Percentiles rank a stretch among this genome's conserved stretches.
phyloP scores from a whole-genome alignment of 78 protist genomes.

The Dictyostelium citrinum region DNA sequence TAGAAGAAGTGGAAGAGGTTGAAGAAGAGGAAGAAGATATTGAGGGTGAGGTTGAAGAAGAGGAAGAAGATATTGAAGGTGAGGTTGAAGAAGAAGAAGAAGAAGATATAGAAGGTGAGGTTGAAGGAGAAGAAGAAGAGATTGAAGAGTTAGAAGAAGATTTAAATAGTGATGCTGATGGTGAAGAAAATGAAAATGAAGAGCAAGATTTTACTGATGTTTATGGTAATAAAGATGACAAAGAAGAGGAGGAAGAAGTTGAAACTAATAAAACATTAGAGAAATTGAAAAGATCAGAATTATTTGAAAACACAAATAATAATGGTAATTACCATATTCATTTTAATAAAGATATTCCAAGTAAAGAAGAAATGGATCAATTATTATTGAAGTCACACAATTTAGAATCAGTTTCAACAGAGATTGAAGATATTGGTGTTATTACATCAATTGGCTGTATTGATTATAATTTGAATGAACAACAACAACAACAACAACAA shows the following conservation, averaged over 20 bases:
- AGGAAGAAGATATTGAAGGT: background rate
- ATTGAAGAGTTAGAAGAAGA: background rate
- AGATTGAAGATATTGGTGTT: slow-evolving; percentile 37
- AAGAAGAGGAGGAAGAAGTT: background rate
- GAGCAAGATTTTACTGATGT: slow-evolving; percentile 24
- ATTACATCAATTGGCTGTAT: slow-evolving; percentile 28
- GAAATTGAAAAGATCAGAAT: background rate
- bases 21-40: background rate
- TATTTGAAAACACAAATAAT: background rate
- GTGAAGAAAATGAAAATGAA: background rate
- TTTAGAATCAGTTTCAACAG: slow-evolving; percentile 14
- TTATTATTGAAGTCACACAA: background rate
- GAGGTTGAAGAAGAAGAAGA: slow-evolving; percentile 6
- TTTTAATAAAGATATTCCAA: slow-evolving; percentile 30
- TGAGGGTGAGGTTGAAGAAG: background rate
- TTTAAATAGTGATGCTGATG: background rate
- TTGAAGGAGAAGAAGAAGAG: background rate
- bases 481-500: background rate
- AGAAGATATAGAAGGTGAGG: background rate
- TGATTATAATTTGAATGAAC: background rate
- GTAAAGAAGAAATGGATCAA: background rate
- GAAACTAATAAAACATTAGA: background rate
- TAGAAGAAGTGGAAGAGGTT: background rate
- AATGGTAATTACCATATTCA: slow-evolving; percentile 10
- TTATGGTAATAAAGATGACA: background rate